phyloP scores from a whole-genome alignment of 495 filamentous ascomycete genomes.

The Cercophora newfieldiana region DNA sequence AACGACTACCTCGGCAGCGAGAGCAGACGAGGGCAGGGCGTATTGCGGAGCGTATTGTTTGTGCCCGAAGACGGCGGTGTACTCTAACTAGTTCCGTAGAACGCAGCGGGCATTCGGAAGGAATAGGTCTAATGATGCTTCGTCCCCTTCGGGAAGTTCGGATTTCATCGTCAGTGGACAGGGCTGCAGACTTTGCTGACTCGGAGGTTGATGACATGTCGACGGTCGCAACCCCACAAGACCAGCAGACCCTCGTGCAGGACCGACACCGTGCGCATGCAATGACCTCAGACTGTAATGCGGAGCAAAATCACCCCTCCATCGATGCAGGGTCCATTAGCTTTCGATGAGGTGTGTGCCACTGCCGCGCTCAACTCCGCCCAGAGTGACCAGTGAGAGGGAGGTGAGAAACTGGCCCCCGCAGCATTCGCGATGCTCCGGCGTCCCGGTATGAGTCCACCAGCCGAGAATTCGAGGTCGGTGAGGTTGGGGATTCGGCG shows the following conservation, averaged over 20 bases:
- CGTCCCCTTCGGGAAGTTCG: neutral
- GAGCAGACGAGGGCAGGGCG: neutral
- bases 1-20: neutral
- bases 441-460: neutral
- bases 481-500: neutral
- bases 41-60: too few relatives aligned
- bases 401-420: neutral
- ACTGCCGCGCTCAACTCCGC: neutral
- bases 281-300: neutral
- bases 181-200: neutral
- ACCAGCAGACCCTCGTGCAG: neutral
- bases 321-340: neutral
- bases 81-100: neutral
- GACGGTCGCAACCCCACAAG: neutral
- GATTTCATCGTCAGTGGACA: neutral
- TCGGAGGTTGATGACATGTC: neutral
- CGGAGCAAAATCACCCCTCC: neutral
- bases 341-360: conserved; percentile 4
- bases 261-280: neutral
- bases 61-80: too few relatives aligned
- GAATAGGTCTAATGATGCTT: neutral
- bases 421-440: neutral
- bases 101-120: neutral
- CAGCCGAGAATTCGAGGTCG: neutral
- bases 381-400: neutral